Evolutionary conservation across 305 asterid species (phyloP), one percentile per base, ranked within the genome.

Genomic region (Ajuga reptans): DNA sequence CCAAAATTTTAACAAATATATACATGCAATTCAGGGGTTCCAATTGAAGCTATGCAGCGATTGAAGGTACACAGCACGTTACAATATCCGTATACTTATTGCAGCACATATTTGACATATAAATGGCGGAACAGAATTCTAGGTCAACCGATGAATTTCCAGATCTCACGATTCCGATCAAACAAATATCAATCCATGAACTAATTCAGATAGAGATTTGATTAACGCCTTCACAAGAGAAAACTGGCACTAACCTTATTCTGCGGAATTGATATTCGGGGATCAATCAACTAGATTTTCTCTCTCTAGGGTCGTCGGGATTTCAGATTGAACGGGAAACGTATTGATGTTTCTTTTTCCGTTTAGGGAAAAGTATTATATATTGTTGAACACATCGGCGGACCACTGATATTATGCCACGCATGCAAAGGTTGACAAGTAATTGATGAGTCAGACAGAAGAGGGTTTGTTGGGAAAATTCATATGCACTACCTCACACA

Each of bases 391-490:
- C 75, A 63, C 78, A 56, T 79, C 31, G 45, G 33, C 71, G 1
- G 9, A 43, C 84, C 84, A 79, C 56, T 79, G 0, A 69, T 0
- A 11, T 59, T n/a, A 41, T 10, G 79, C 81, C 84, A 79, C 81
- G 69, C 76, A 58, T 0, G 60, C 46, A 9, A 33, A 11, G 17
- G 1, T 14, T 18, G 24, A 63, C 76, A 39, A 4, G 45, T 58
- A 37, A 1, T 21, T 12, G 33, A 71, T 18, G 74, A 76, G 62
- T 71, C 74, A 17, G 46, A 37, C 36, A 0, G 15, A 8, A 6
- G 45, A 3, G n/a, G n/a, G n/a, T n/a, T n/a, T n/a, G n/a, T n/a
- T n/a, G n/a, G n/a, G n/a, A n/a, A n/a, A n/a, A n/a, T n/a, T n/a
- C n/a, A n/a, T n/a, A n/a, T n/a, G n/a, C n/a, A n/a, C n/a, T n/a